These are phyloP conservation scores for Torrubiellomyces zombiae DNA, from an alignment of 2,329 filamentous ascomycete genomes.

Conservation along the genomic window DNA sequence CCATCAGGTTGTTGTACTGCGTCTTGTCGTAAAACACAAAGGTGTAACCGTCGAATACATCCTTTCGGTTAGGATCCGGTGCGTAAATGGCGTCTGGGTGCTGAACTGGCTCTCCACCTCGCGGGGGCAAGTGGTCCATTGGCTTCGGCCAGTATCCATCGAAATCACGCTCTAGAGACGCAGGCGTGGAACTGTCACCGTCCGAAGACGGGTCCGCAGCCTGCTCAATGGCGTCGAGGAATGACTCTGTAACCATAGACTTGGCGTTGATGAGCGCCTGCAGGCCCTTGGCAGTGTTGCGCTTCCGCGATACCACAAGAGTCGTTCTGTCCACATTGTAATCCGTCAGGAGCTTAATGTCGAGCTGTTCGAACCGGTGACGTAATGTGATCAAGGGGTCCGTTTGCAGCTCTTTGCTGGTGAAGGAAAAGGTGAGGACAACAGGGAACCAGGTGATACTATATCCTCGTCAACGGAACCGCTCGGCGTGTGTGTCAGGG, in stretches of 20 bases:
- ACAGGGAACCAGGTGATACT: slow-evolving; percentile 68
- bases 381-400: slow-evolving; percentile 47
- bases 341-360: slow-evolving; percentile 67
- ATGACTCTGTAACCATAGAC: slow-evolving; percentile 58
- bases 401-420: slow-evolving; percentile 50
- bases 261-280: slow-evolving; percentile 72
- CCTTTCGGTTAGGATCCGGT: slow-evolving; percentile 47
- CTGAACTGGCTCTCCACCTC: slow-evolving; percentile 57
- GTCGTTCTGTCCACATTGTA: slow-evolving; percentile 60
- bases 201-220: slow-evolving; percentile 33
- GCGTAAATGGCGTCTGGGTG: slow-evolving; percentile 52
- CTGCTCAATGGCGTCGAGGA: slow-evolving; percentile 53
- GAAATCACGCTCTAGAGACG: slow-evolving; percentile 63
- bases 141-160: slow-evolving; percentile 63
- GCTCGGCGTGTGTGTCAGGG: neutral
- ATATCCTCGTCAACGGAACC: slow-evolving; percentile 3
- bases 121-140: slow-evolving; percentile 52
- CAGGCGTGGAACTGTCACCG: slow-evolving; percentile 30
- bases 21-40: slow-evolving; percentile 69
- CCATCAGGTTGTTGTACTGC: slow-evolving; percentile 61
- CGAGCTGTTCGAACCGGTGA: slow-evolving; percentile 59
- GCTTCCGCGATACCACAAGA: slow-evolving; percentile 74
- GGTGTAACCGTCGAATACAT: slow-evolving; percentile 72
- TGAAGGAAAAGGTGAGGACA: slow-evolving; percentile 59
- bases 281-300: slow-evolving; percentile 76